Conservation (phyloP, 176 grass and related monocot genomes). For the Carex pumila region DNA sequence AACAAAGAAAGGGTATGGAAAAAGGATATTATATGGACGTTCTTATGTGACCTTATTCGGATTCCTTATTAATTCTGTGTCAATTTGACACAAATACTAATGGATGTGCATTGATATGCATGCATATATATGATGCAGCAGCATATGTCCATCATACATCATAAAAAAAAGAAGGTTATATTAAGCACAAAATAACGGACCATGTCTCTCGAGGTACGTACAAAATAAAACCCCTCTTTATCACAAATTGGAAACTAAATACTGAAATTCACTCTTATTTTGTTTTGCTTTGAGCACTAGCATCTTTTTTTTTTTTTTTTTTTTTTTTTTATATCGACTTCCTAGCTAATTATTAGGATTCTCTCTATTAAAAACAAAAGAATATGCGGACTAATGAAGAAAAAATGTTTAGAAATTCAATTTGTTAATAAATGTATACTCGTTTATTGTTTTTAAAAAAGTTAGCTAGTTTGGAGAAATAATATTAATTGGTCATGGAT, state of each 20-base stretch:
- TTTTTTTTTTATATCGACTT: neutral
- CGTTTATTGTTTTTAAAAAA: neutral
- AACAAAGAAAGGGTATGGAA: neutral
- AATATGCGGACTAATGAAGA: neutral
- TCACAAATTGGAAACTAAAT: neutral
- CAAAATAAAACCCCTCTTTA: neutral
- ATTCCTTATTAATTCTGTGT: neutral
- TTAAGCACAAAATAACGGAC: neutral
- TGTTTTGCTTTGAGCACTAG: neutral
- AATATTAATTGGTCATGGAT: neutral
- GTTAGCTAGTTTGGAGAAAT: neutral
- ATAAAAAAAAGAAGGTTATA: neutral
- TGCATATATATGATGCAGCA: neutral
- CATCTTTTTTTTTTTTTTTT: neutral
- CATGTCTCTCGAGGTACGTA: neutral
- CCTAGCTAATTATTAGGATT: neutral
- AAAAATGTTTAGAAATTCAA: neutral
- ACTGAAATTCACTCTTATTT: neutral
- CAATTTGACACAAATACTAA: neutral
- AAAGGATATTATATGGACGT: neutral
- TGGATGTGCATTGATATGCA: neutral
- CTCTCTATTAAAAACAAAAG: neutral
- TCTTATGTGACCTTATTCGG: neutral
- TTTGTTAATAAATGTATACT: neutral
- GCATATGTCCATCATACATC: neutral